Percentiles rank a stretch among this genome's conserved stretches.
phyloP scores from a whole-genome alignment of 768 basidiomycete genomes.

The Terana coerulea region DNA sequence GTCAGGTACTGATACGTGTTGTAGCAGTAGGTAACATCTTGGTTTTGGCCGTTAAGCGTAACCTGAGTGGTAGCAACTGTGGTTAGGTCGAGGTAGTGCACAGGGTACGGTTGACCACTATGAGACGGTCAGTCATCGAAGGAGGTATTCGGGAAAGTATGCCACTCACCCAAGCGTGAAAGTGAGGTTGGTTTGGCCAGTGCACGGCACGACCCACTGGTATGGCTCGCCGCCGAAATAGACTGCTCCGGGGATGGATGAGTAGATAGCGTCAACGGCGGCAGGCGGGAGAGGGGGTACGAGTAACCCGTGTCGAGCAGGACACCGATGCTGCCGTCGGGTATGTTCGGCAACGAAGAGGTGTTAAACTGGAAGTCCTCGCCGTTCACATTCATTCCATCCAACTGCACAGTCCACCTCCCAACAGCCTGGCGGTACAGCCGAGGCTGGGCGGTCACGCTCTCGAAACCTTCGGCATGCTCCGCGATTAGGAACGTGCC shows the following conservation, averaged over 20 bases:
- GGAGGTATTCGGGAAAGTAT: not conserved
- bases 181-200: conserved; percentile 22
- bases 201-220: conserved; percentile 28
- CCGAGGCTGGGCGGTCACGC: conserved; percentile 17
- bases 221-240: conserved; percentile 10
- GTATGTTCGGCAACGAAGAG: conserved; percentile 13
- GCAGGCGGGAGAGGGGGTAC: conserved; percentile 22
- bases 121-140: not conserved
- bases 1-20: conserved; percentile 24
- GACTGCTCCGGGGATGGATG: conserved; percentile 25
- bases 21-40: conserved; percentile 23
- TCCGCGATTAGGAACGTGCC: conserved; percentile 24
- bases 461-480: conserved; percentile 15
- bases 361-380: conserved; percentile 43
- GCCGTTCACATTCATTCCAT: conserved; percentile 46
- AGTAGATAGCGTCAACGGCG: conserved; percentile 28
- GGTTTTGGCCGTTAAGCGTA: not conserved
- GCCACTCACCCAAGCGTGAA: conserved; percentile 27
- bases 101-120: conserved; percentile 15
- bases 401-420: conserved; percentile 35
- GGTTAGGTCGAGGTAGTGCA: conserved; percentile 32
- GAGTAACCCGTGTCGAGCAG: conserved; percentile 27
- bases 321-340: conserved; percentile 19
- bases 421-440: conserved; percentile 32
- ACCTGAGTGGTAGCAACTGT: conserved; percentile 1